Conservation (phyloP, 495 filamentous ascomycete species). For the Xanthoparmelia taractica region DNA sequence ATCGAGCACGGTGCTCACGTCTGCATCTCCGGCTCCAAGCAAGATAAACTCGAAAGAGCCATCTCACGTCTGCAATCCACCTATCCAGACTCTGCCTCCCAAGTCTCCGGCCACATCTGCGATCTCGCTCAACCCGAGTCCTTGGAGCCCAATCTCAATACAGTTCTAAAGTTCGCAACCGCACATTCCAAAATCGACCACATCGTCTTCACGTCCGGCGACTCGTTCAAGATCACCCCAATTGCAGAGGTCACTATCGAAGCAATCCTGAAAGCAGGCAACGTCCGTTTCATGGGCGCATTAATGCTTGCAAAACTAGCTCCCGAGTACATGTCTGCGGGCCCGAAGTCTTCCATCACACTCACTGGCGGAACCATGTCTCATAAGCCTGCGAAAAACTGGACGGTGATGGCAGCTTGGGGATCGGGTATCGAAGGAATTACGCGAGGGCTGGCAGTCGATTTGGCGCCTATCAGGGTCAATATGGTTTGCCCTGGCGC, state of each 20-base stretch:
- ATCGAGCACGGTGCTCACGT: constrained; percentile 45
- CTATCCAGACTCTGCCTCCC: constrained; percentile 32
- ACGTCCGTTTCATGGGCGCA: constrained; percentile 45
- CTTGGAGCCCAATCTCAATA: constrained; percentile 32
- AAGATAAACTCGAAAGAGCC: constrained; percentile 34
- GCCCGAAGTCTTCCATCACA: constrained; percentile 40
- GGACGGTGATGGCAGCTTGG: constrained; percentile 37
- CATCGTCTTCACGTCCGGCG: constrained; percentile 54
- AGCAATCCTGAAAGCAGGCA: constrained; percentile 31
- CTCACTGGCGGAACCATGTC: constrained; percentile 46
- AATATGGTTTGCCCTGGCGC: constrained; percentile 52
- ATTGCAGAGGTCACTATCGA: constrained; percentile 37
- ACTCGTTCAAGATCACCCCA: constrained; percentile 33
- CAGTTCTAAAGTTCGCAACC: constrained; percentile 16
- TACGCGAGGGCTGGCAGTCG: constrained; percentile 47
- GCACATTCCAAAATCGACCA: constrained; percentile 42
- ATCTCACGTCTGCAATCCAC: constrained; percentile 32
- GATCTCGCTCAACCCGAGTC: constrained; percentile 42
- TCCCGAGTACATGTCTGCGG: constrained; percentile 35
- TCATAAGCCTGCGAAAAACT: constrained; percentile 39
- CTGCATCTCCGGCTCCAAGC: constrained; percentile 46
- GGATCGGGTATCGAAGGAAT: constrained; percentile 37
- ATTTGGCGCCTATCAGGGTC: constrained; percentile 51
- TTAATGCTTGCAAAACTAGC: constrained; percentile 48
- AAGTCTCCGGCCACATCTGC: constrained; percentile 38